Evolutionary conservation across 2,329 filamentous ascomycete species (phyloP).

Genomic region (Epichloe sibirici): DNA sequence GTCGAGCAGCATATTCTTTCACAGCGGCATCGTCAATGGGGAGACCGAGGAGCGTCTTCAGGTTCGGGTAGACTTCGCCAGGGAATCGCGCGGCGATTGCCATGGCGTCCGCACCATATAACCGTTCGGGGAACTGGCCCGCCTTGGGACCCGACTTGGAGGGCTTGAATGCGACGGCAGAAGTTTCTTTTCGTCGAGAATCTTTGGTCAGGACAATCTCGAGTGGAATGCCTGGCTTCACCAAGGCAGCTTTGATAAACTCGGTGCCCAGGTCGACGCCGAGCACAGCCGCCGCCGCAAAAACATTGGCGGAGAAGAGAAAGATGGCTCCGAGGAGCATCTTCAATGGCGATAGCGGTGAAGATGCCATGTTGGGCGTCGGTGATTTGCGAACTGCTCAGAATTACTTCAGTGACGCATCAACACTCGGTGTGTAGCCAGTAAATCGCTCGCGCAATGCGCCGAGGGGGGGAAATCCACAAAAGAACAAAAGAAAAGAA

Average conservation of each 20-base stretch:
- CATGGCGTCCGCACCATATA: slow-evolving; percentile 85
- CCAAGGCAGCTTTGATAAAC: slow-evolving; percentile 90
- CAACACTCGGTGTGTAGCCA: background rate
- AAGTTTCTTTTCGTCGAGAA: slow-evolving; percentile 87
- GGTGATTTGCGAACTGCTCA: slow-evolving; percentile 8
- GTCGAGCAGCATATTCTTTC: slow-evolving; percentile 58
- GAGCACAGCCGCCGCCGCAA: slow-evolving; percentile 60
- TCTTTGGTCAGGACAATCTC: slow-evolving; percentile 98
- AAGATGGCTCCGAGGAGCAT: slow-evolving; percentile 26
- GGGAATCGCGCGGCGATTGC: slow-evolving; percentile 80
- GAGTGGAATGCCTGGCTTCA: slow-evolving; percentile 92
- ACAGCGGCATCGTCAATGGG: slow-evolving; percentile 47
- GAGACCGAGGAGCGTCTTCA: slow-evolving; percentile 83
- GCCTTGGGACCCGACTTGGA: slow-evolving; percentile 49
- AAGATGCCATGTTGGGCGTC: slow-evolving; percentile 22
- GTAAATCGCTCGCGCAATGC: background rate
- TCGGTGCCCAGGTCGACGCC: slow-evolving; percentile 92
- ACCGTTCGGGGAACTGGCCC: slow-evolving; percentile 69
- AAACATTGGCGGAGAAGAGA: slow-evolving; percentile 30
- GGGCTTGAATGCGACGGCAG: slow-evolving; percentile 89
- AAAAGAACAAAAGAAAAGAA: too few relatives aligned
- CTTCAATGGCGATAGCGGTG: slow-evolving; percentile 23
- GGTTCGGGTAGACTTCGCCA: slow-evolving; percentile 84
- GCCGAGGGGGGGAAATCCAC: background rate
- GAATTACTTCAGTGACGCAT: background rate